phyloP scores from a whole-genome alignment of 495 filamentous ascomycete genomes.

The Neurospora sp. region DNA sequence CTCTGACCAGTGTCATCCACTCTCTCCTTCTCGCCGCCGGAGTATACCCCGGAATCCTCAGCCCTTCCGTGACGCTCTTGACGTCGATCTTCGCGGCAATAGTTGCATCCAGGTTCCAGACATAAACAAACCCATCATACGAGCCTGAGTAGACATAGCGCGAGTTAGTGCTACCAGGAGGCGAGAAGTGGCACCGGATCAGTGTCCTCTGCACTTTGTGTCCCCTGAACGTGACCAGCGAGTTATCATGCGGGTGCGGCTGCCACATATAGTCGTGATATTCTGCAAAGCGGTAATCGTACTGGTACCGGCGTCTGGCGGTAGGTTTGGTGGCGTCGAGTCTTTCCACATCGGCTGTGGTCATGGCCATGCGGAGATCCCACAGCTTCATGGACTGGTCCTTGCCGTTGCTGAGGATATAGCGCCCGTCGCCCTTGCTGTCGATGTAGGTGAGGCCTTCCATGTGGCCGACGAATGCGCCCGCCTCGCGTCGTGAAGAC shows the following conservation, averaged over 20 bases:
- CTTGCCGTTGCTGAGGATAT: constrained; percentile 88
- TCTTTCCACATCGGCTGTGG: constrained; percentile 51
- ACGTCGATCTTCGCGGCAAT: constrained; percentile 75
- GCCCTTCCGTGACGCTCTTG: constrained; percentile 43
- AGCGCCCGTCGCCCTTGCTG: constrained; percentile 91
- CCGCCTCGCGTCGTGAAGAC: constrained; percentile 77
- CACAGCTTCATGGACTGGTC: constrained; percentile 97
- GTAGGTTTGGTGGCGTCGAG: constrained; percentile 23
- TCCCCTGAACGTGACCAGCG: constrained; percentile 84
- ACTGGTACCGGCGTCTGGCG: constrained; percentile 50
- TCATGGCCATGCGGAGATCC: constrained; percentile 81
- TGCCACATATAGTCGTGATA: constrained; percentile 62
- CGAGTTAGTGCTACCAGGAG: constrained; percentile 76
- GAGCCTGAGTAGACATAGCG: constrained; percentile 90
- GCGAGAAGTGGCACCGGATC: constrained; percentile 93
- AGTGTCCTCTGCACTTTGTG: constrained; percentile 81
- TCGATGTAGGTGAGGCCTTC: constrained; percentile 94
- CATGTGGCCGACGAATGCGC: constrained; percentile 87
- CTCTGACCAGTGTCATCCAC: constrained; percentile 79
- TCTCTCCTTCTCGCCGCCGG: constrained; percentile 2
- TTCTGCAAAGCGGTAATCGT: constrained; percentile 75
- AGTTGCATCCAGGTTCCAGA: constrained; percentile 93
- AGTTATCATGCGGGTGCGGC: constrained; percentile 78
- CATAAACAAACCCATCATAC: constrained; percentile 75
- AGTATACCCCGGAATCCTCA: constrained; percentile 2